These are phyloP conservation scores for Penicillium sp. DNA, from an alignment of 2,329 filamentous ascomycete genomes.

Conservation along the genomic window DNA sequence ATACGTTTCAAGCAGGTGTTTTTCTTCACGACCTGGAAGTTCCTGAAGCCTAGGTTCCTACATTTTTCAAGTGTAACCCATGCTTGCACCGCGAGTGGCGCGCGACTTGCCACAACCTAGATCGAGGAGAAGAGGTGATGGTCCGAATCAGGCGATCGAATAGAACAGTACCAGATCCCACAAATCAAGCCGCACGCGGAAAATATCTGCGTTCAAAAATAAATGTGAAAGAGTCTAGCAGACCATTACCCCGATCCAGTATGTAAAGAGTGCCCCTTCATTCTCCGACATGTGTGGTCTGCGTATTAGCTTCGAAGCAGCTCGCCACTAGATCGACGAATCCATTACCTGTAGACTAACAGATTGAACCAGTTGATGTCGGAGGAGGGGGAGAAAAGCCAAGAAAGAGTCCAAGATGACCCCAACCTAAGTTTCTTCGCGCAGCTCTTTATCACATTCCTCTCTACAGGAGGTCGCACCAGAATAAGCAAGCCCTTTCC, in stretches of 20 bases:
- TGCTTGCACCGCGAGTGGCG: constrained; percentile 1
- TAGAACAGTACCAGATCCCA: neutral
- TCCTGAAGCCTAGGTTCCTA: neutral
- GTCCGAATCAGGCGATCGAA: neutral
- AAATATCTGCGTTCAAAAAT: neutral
- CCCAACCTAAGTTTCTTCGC: neutral
- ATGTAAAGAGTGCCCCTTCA: neutral
- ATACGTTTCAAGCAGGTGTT: constrained; percentile 3
- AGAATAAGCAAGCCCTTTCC: neutral
- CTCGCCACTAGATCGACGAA: constrained; percentile 13
- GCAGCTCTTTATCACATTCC: neutral
- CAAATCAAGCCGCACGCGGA: neutral
- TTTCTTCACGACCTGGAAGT: neutral
- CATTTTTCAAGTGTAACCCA: no score
- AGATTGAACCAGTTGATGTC: neutral
- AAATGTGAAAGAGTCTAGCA: neutral
- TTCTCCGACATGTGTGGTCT: constrained; percentile 11
- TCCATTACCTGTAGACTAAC: neutral
- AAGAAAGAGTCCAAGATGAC: neutral
- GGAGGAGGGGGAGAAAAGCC: no score
- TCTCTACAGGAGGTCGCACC: neutral
- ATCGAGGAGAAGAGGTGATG: constrained; percentile 4
- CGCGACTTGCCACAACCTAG: constrained; percentile 4
- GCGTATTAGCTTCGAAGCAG: constrained; percentile 10
- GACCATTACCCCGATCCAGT: neutral